A percentile compares a stretch with the other conserved stretches of the same genome.
phyloP scores from a whole-genome alignment of 2,329 filamentous ascomycete genomes.

The Cladosporium velox region DNA sequence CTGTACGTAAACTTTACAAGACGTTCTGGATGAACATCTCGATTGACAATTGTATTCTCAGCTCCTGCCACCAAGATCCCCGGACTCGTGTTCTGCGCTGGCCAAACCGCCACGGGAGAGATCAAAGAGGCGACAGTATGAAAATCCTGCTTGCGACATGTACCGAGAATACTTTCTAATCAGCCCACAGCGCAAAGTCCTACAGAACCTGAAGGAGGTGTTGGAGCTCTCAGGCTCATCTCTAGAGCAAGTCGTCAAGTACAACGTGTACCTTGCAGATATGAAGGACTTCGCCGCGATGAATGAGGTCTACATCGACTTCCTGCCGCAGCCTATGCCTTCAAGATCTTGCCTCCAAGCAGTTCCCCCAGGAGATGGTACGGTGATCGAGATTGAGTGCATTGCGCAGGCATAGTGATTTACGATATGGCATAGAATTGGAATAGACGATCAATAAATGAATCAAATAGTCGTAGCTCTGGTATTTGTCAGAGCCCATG shows the following conservation, averaged over 20 bases:
- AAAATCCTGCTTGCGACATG: accelerated
- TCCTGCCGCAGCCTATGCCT: conserved; percentile 38
- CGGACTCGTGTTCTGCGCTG: conserved; percentile 51
- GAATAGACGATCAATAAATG: not conserved
- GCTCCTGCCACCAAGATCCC: conserved; percentile 49
- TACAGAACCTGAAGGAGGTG: conserved; percentile 58
- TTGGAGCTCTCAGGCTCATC: conserved; percentile 62
- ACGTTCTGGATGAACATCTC: not conserved
- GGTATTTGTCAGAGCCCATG: too few relatives aligned
- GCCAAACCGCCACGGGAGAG: conserved; percentile 53
- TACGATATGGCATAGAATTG: not conserved
- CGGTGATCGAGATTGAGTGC: conserved; percentile 58
- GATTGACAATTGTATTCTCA: conserved; percentile 24
- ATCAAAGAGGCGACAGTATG: conserved; percentile 50
- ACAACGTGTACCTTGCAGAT: conserved; percentile 65
- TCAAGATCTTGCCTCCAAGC: conserved; percentile 49
- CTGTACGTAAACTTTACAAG: conserved; percentile 34
- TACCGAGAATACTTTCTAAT: not conserved
- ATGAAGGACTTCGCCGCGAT: conserved; percentile 66
- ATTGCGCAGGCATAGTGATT: conserved; percentile 31
- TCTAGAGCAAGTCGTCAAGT: conserved; percentile 64
- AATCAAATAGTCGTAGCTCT: not conserved
- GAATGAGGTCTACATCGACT: conserved; percentile 55
- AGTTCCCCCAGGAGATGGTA: conserved; percentile 52
- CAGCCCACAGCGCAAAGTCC: conserved; percentile 4